phyloP scores from a whole-genome alignment of 257 asterid genomes.

The Petunia axillaris region DNA sequence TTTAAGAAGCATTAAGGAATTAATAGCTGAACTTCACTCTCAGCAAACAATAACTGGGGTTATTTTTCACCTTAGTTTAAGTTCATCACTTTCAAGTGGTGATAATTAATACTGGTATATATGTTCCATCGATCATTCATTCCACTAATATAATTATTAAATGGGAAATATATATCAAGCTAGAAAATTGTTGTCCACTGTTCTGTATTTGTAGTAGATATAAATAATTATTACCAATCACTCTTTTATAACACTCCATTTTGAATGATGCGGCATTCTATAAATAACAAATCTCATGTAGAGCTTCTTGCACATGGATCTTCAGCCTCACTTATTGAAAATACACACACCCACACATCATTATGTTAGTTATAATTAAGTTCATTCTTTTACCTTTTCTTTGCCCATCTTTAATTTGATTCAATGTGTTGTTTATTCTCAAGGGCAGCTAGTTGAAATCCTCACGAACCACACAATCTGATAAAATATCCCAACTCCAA shows the following conservation, averaged over 20 bases:
- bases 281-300: too few species aligned
- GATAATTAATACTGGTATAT: too few species aligned
- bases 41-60: too few species aligned
- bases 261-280: background rate
- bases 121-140: too few species aligned
- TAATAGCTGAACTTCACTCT: too few species aligned
- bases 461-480: slow-evolving; percentile 8
- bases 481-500: slow-evolving; percentile 16
- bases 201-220: background rate
- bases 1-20: too few species aligned
- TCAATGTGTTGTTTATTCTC: background rate
- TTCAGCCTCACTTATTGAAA: background rate
- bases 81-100: too few species aligned
- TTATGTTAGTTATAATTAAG: too few species aligned
- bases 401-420: background rate
- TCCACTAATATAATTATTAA: too few species aligned
- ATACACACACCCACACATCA: background rate
- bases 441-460: slow-evolving; percentile 7
- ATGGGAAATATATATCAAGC: too few species aligned
- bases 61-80: too few species aligned
- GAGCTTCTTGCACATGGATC: slow-evolving; percentile 30
- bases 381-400: background rate
- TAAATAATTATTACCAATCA: background rate
- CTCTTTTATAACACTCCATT: background rate
- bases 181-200: too few species aligned